phyloP scores from a whole-genome alignment of 768 basidiomycete species.

The Russula emetica region DNA sequence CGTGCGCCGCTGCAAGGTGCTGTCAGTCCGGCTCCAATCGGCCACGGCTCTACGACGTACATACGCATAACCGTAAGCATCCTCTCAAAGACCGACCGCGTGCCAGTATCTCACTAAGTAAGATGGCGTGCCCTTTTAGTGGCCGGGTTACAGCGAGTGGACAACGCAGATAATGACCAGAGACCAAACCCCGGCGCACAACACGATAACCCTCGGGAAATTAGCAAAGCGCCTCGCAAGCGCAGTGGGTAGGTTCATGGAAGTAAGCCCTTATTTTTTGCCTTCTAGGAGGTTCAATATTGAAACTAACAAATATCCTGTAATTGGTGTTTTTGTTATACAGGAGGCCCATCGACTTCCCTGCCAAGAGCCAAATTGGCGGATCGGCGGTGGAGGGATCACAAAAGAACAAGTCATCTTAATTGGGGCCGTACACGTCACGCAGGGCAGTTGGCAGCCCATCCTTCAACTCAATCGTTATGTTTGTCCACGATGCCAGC shows the following conservation, averaged over 20 bases:
- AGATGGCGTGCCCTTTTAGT: neutral
- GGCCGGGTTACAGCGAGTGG: slow-evolving; percentile 19
- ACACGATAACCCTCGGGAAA: slow-evolving; percentile 1
- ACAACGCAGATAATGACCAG: slow-evolving; percentile 16
- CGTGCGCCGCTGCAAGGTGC: neutral
- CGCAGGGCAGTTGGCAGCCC: slow-evolving; percentile 24
- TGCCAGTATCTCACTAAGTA: neutral
- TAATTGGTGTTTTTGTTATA: too few relatives aligned
- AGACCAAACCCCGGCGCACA: slow-evolving; percentile 12
- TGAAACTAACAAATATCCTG: too few relatives aligned
- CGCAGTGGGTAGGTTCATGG: slow-evolving; percentile 14
- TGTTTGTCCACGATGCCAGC: neutral
- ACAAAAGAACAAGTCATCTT: slow-evolving; percentile 5
- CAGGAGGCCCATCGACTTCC: neutral
- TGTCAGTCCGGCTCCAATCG: neutral
- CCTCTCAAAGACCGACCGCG: too few relatives aligned
- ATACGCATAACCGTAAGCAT: slow-evolving; percentile 17
- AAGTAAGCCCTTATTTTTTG: neutral
- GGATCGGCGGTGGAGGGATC: neutral
- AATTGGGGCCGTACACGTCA: slow-evolving; percentile 14
- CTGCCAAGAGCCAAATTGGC: slow-evolving; percentile 1
- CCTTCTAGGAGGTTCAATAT: neutral
- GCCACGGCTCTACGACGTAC: neutral
- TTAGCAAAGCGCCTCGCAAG: slow-evolving; percentile 8
- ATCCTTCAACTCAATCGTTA: slow-evolving; percentile 18